These are phyloP conservation scores for Blastobotrys arbuscula DNA, from an alignment of 1,139 yeast genomes.

Conservation along the genomic window DNA sequence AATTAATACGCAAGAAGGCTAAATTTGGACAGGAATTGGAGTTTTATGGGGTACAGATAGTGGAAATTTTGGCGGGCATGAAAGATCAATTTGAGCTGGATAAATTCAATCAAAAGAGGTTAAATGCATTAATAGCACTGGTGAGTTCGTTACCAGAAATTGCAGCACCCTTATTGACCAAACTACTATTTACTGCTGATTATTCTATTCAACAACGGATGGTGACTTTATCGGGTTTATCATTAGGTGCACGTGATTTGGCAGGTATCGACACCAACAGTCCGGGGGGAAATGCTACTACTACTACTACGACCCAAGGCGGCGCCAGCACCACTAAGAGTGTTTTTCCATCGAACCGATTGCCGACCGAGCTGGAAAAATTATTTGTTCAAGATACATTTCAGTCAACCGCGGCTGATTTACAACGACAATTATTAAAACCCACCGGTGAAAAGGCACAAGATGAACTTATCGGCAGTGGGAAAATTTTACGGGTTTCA, in stretches of 20 bases:
- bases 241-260: slow-evolving; percentile 49
- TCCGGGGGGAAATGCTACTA: too few species aligned
- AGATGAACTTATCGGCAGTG: slow-evolving; percentile 39
- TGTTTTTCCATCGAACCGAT: slow-evolving; percentile 39
- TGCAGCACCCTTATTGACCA: slow-evolving; percentile 38
- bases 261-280: slow-evolving; percentile 45
- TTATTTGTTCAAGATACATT: slow-evolving; percentile 18
- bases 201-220: slow-evolving; percentile 60
- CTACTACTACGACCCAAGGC: background rate
- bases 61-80: slow-evolving; percentile 44
- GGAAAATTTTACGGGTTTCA: slow-evolving; percentile 50
- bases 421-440: slow-evolving; percentile 26
- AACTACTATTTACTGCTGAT: slow-evolving; percentile 52
- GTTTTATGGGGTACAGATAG: slow-evolving; percentile 44
- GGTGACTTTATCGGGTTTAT: slow-evolving; percentile 48
- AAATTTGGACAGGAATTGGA: slow-evolving; percentile 50
- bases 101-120: slow-evolving; percentile 46
- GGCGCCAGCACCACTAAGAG: background rate
- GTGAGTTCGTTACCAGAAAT: slow-evolving; percentile 44
- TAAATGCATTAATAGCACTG: slow-evolving; percentile 49
- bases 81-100: slow-evolving; percentile 45
- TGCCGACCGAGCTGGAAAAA: slow-evolving; percentile 46
- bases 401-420: slow-evolving; percentile 15
- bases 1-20: slow-evolving; percentile 50
- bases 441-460: slow-evolving; percentile 41